Evolutionary conservation across 768 basidiomycete species (phyloP), one percentile per base, ranked within the genome.

Genomic region (Mycena kentingensis): DNA sequence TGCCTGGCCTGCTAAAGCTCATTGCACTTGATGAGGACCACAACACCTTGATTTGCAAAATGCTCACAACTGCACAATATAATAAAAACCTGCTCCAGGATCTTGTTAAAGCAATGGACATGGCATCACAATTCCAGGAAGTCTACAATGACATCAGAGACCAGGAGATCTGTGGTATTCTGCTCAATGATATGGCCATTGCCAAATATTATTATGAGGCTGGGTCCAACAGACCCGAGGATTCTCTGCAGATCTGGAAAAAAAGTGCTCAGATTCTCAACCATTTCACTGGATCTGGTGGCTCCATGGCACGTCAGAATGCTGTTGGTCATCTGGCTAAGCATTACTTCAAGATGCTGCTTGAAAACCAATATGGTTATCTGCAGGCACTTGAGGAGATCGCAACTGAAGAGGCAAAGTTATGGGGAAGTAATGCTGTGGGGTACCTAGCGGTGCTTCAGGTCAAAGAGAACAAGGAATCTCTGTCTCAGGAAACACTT

Each of bases 311-410:
- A 13, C 44, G 34, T 15, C 25, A 18, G 12, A 15, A 46, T 16
- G 44, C 44, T 21, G 24, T 31, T 18, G 44, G 16, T 13, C 28
- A 27, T 27, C 12, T 46, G 11, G 44, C 25, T n/a, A 26, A 26
- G 15, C 44, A 46, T 22, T 46, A 29, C 44, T 46, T 46, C 44
- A 16, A 26, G n/a, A 46, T n/a, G n/a, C 8, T 28, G 44, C 16
- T 16, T 13, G 25, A 5, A 18, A 15, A 46, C 28, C 27, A n/a
- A 31, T 27, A 46, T 21, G 16, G 22, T 31, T n/a, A 38, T 38
- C 8, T 27, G 16, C 28, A 15, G 13, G 44, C 21, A 31, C 28
- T 46, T n/a, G 16, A n/a, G 28, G 34, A 46, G 44, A 10, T 46
- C 4, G 44, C 44, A n/a, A 38, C 10, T 31, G 44, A 31, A n/a